These are phyloP conservation scores for Nemania diffusa DNA, from an alignment of 2,329 filamentous ascomycete genomes.

Conservation along the genomic window DNA sequence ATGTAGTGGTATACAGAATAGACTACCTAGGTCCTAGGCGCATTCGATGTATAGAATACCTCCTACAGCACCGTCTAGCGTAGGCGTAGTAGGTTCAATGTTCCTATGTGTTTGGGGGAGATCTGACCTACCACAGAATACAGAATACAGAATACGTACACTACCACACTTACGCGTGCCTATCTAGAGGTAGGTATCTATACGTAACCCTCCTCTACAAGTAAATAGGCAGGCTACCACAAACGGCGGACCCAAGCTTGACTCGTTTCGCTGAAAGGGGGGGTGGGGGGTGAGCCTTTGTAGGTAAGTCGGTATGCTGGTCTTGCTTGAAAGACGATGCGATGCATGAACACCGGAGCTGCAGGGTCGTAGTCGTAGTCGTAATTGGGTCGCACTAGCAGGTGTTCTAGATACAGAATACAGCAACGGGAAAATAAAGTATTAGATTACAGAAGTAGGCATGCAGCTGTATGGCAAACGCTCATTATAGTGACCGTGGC, in stretches of 20 bases:
- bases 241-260: slow-evolving; percentile 24
- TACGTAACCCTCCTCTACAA: neutral
- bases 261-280: slow-evolving; percentile 33
- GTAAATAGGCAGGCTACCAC: neutral
- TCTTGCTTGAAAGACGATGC: neutral
- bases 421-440: neutral
- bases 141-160: too few species aligned
- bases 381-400: neutral
- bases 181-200: too few species aligned
- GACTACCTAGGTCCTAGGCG: too few species aligned
- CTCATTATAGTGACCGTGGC: neutral
- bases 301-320: neutral
- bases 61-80: slow-evolving; percentile 16
- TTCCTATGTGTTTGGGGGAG: slow-evolving; percentile 25
- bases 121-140: slow-evolving; percentile 38
- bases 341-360: neutral
- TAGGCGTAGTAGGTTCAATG: neutral
- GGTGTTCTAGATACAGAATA: neutral
- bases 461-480: slow-evolving; percentile 1
- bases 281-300: slow-evolving; percentile 9
- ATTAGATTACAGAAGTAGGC: slow-evolving; percentile 4
- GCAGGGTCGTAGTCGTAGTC: slow-evolving; percentile 12
- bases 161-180: too few species aligned
- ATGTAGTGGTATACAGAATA: too few species aligned
- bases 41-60: too few species aligned